Conservation (phyloP, 2,329 filamentous ascomycete genomes). For the Microsporum canis region DNA sequence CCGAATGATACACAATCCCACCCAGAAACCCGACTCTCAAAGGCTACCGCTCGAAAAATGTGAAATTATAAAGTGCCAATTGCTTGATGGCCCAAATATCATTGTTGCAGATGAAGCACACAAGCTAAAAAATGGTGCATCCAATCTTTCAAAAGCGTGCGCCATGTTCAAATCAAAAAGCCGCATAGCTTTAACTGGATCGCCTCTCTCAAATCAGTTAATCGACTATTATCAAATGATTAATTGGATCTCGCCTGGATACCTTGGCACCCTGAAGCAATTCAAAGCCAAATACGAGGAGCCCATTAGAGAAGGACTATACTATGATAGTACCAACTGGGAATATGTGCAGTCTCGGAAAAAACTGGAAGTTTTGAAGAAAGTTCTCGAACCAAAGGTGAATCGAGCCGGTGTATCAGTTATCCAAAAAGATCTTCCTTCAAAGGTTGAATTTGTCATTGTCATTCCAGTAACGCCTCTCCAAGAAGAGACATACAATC, state of each 20-base stretch:
- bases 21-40: conserved; percentile 17
- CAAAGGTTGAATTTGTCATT: conserved; percentile 73
- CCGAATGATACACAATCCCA: conserved; percentile 30
- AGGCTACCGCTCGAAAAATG: conserved; percentile 29
- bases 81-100: conserved; percentile 55
- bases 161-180: conserved; percentile 52
- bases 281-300: conserved; percentile 60
- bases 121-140: conserved; percentile 54
- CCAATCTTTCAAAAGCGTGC: conserved; percentile 45
- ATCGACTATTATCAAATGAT: conserved; percentile 79
- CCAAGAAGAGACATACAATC: conserved; percentile 53
- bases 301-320: conserved; percentile 64
- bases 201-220: conserved; percentile 74
- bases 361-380: conserved; percentile 58
- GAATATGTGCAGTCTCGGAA: conserved; percentile 53
- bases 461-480: conserved; percentile 56
- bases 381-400: conserved; percentile 65
- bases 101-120: conserved; percentile 83
- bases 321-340: conserved; percentile 45
- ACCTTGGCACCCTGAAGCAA: conserved; percentile 55
- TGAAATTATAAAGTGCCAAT: conserved; percentile 33
- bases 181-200: conserved; percentile 76
- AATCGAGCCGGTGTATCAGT: conserved; percentile 60
- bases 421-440: conserved; percentile 55
- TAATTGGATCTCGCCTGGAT: conserved; percentile 72